These are phyloP conservation scores for Alternaria sp. DNA, from an alignment of 2,329 filamentous ascomycete species.

Conservation along the genomic window DNA sequence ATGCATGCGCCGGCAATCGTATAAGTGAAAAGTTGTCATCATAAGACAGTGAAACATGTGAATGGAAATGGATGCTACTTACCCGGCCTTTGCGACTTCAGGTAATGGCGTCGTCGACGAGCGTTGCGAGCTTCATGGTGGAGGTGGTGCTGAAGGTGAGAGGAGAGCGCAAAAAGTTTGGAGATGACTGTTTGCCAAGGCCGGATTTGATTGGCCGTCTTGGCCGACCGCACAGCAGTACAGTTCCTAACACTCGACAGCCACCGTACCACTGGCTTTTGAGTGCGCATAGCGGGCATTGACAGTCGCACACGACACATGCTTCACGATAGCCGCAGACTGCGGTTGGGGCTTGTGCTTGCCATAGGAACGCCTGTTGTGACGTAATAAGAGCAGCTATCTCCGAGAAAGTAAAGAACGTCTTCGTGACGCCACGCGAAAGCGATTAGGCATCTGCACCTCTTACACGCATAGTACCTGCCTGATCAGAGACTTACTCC, in stretches of 20 bases:
- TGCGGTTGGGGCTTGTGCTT: not conserved
- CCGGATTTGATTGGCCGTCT: constrained; percentile 7
- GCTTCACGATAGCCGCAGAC: not conserved
- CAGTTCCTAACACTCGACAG: not conserved
- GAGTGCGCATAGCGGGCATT: not conserved
- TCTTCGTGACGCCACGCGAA: constrained; percentile 6
- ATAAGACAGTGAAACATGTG: constrained; percentile 6
- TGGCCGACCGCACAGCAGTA: not conserved
- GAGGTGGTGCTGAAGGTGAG: constrained; percentile 3
- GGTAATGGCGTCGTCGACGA: constrained; percentile 15
- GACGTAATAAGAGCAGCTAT: constrained; percentile 14
- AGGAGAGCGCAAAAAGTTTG: constrained; percentile 10
- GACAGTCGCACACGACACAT: not conserved
- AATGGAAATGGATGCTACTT: not conserved
- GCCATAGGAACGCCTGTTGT: not conserved
- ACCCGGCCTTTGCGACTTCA: constrained; percentile 16
- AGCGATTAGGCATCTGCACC: not conserved
- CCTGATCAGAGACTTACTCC: not conserved
- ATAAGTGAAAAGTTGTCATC: constrained; percentile 40
- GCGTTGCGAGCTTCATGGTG: constrained; percentile 17
- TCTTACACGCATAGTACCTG: not conserved
- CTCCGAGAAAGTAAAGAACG: constrained; percentile 1
- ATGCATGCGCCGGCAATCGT: constrained; percentile 32
- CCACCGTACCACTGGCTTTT: not conserved
- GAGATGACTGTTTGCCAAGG: constrained; percentile 13